Evolutionary conservation across 257 asterid species (phyloP), one percentile per base, ranked within the genome.

Genomic region (Lycium barbarum): DNA sequence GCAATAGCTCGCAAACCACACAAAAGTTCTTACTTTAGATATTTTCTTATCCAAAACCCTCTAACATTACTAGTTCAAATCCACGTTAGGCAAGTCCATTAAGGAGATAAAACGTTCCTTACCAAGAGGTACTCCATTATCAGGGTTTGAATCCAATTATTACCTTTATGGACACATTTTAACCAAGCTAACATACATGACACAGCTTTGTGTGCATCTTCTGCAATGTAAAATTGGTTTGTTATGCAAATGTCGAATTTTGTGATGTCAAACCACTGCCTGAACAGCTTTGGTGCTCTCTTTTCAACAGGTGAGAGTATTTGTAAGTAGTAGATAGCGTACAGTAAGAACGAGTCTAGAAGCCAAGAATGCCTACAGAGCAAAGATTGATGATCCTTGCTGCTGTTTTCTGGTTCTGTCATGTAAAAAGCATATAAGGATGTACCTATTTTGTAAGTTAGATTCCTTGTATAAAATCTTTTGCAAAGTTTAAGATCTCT

Each of bases 281-380:
- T 76, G 61, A 51, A 51, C 22, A n/a, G 22, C 61, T 22, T 4
- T 1, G 18, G 45, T 49, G 62, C 38, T 13, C 45, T 47, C 18
- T 12, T 73, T 49, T 47, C 61, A 3, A 47, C 81, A 73, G 81
- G 81, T 73, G 80, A 73, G 40, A 22, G 58, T 13, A 49, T 51
- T 51, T 74, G 63, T 74, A 74, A 22, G 20, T 74, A 20, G 81
- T 49, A 49, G 81, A 49, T 74, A 20, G 20, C 9, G 20, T 74
- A 74, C 61, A 22, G 22, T 49, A 20, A 47, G 13, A 47, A 20
- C 11, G 2, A 49, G 1, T 22, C 43, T 49, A n/a, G 66, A 59
- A 59, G 12, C 20, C 62, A 57, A 57, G 62, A 57, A 15, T 15
- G 33, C 66, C 26, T 7, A 6, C 45, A 74, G 62, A 12, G 13